A percentile compares a stretch with the other conserved stretches of the same genome.
Evolutionary conservation across 2,329 filamentous ascomycete genomes (phyloP).

Genomic region (Lizonia empirigonia): DNA sequence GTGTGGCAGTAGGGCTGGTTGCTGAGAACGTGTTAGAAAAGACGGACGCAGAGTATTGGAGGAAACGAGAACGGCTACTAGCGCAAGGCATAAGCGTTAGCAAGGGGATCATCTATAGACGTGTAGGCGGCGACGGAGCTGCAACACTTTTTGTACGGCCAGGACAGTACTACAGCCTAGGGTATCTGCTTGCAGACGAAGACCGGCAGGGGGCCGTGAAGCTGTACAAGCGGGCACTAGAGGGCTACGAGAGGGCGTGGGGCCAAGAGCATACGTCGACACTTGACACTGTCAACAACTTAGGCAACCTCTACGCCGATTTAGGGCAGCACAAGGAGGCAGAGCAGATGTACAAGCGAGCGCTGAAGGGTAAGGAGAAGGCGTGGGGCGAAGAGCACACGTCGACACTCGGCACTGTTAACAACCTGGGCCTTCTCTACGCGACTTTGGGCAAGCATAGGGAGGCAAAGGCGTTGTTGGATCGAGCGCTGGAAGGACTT

Average conservation of each 20-base stretch:
- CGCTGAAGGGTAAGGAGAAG: slow-evolving; percentile 4
- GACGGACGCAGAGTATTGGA: not conserved
- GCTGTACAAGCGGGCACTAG: slow-evolving; percentile 3
- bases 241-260: slow-evolving; percentile 8
- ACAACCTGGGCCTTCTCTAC: slow-evolving; percentile 22
- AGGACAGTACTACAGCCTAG: not conserved
- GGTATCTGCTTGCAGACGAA: slow-evolving; percentile 10
- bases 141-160: not conserved
- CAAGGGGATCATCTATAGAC: not conserved
- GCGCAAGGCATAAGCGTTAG: not conserved
- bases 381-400: slow-evolving; percentile 15
- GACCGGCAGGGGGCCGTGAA: slow-evolving; percentile 6
- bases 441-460: slow-evolving; percentile 21
- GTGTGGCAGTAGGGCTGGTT: not conserved
- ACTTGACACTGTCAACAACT: slow-evolving; percentile 19
- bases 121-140: not conserved
- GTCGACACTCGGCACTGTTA: slow-evolving; percentile 19
- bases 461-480: slow-evolving; percentile 9
- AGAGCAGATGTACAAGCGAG: slow-evolving; percentile 11
- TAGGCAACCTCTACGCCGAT: slow-evolving; percentile 20
- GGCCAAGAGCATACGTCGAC: slow-evolving; percentile 18
- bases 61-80: not conserved
- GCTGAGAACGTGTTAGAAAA: not conserved
- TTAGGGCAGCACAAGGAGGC: slow-evolving; percentile 20
- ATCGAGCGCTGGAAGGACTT: not conserved